A percentile compares a stretch with the other conserved stretches of the same genome.
Conservation (phyloP, 768 basidiomycete species). For the Pseudohyphozyma bogoriensis region DNA sequence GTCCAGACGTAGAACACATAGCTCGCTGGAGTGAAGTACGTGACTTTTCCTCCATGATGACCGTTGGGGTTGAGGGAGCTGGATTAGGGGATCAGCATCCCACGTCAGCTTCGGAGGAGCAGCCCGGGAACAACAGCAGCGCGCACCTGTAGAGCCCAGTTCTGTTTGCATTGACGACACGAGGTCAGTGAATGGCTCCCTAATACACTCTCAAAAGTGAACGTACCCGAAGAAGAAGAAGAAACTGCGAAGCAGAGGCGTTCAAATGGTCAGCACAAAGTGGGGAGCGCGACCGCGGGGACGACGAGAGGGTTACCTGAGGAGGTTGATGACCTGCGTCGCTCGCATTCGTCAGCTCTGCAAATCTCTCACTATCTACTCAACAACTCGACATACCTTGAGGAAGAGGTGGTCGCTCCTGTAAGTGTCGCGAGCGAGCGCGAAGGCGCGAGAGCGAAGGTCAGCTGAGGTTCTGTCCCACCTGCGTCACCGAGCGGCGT, state of each 20-base stretch:
- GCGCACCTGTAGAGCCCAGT: not conserved
- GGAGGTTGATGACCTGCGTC: conserved; percentile 13
- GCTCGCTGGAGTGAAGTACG: conserved; percentile 86
- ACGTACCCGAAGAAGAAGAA: not conserved
- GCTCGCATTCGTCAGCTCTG: not conserved
- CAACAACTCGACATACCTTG: conserved; percentile 6
- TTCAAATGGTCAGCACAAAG: not conserved
- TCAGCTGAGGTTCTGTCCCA: too few species aligned
- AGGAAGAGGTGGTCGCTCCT: conserved; percentile 27
- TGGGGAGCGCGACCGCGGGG: not conserved
- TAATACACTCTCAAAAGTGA: too few species aligned
- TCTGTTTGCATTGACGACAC: too few species aligned
- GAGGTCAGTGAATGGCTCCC: too few species aligned
- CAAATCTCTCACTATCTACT: too few species aligned
- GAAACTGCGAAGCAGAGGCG: not conserved
- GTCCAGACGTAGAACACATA: conserved; percentile 77
- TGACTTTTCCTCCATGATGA: conserved; percentile 52
- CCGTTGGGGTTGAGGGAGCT: not conserved
- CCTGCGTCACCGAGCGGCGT: too few species aligned
- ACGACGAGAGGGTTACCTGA: not conserved
- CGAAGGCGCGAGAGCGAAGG: not conserved
- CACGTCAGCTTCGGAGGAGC: not conserved
- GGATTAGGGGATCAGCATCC: not conserved
- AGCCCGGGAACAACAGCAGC: not conserved
- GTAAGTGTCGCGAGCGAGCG: not conserved